Evolutionary conservation across 371 early-diverging fungal genomes (phyloP).

Genomic region (Mortierella sp.): DNA sequence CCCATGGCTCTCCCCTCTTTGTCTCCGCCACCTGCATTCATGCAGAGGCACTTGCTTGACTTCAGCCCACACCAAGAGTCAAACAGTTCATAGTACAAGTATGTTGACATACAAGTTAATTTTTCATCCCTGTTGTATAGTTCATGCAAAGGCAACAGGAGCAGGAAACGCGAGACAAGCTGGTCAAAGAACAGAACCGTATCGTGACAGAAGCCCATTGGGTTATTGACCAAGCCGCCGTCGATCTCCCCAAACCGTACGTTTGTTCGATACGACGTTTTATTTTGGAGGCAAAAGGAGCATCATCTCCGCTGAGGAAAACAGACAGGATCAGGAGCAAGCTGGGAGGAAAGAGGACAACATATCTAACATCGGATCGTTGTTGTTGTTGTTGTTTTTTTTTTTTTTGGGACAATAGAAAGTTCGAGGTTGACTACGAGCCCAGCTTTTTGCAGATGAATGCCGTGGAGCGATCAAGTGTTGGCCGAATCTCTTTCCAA

Average conservation of each 20-base stretch:
- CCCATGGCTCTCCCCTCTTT: not conserved
- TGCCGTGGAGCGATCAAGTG: conserved; percentile 50
- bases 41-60: too few species aligned
- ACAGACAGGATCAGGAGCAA: not conserved
- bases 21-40: too few species aligned
- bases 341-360: too few species aligned
- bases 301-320: not conserved
- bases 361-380: not conserved
- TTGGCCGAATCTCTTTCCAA: conserved; percentile 67
- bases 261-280: not conserved
- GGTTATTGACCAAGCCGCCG: conserved; percentile 63
- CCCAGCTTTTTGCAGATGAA: conserved; percentile 64
- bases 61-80: too few species aligned
- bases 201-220: conserved; percentile 72
- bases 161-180: conserved; percentile 57
- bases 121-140: conserved; percentile 47
- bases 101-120: not conserved
- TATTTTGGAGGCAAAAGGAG: too few species aligned
- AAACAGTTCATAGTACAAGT: too few species aligned
- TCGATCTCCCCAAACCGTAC: conserved; percentile 65
- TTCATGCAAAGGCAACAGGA: conserved; percentile 73
- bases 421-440: conserved; percentile 66
- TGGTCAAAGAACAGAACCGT: conserved; percentile 63
- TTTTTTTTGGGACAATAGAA: conserved; percentile 42
- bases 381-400: too few species aligned